Percentiles rank a stretch among this genome's conserved stretches.
Conservation (phyloP, 495 filamentous ascomycete species). For the Penicillium goetzii region DNA sequence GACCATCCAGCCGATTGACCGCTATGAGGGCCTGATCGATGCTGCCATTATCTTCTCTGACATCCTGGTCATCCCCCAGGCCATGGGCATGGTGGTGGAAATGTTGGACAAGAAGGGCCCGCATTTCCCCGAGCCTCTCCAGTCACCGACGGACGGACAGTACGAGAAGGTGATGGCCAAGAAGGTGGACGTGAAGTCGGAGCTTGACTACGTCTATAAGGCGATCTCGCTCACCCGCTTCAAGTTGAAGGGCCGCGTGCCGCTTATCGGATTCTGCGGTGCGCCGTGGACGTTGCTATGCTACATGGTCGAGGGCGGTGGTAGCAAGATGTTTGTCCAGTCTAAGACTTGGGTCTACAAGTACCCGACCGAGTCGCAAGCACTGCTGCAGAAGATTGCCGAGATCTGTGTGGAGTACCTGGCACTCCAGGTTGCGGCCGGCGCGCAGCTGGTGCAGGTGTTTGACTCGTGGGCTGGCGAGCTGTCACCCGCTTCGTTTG, state of each 20-base stretch:
- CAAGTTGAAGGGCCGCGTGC: constrained; percentile 86
- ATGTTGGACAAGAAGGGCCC: constrained; percentile 97
- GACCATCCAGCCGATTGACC: constrained; percentile 92
- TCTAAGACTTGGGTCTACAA: constrained; percentile 95
- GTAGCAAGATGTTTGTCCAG: constrained; percentile 88
- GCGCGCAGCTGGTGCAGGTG: constrained; percentile 92
- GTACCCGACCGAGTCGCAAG: constrained; percentile 78
- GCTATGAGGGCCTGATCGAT: constrained; percentile 86
- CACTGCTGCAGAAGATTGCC: constrained; percentile 84
- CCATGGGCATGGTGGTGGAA: constrained; percentile 94
- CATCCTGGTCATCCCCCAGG: constrained; percentile 96
- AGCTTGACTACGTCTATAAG: constrained; percentile 92
- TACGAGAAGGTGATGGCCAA: constrained; percentile 75
- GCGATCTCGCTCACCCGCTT: constrained; percentile 89
- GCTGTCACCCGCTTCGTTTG: constrained; percentile 81
- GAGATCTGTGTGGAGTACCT: constrained; percentile 93
- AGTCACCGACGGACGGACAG: constrained; percentile 75
- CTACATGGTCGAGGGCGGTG: constrained; percentile 98
- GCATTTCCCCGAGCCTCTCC: constrained; percentile 84
- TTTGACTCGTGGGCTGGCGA: constrained; percentile 99
- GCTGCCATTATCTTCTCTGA: constrained; percentile 99
- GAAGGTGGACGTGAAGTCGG: constrained; percentile 78
- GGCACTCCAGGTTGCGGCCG: constrained; percentile 86
- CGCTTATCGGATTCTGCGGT: constrained; percentile 95
- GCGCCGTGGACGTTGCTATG: constrained; percentile 95